Conservation (phyloP, 2,329 filamentous ascomycete genomes). For the Aspergillus sp. region DNA sequence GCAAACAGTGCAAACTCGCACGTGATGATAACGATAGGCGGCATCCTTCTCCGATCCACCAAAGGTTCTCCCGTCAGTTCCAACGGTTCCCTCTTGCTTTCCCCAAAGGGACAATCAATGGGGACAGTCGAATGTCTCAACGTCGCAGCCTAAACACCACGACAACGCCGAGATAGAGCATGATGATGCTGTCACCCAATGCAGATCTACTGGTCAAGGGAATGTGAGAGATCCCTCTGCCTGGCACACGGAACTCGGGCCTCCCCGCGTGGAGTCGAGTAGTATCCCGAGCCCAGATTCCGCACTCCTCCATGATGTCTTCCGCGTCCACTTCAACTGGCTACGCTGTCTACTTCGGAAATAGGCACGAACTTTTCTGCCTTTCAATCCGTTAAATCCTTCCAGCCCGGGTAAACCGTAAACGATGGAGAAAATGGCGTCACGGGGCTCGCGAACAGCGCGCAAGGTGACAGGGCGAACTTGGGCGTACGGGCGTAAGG, state of each 20-base stretch:
- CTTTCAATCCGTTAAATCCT: background rate
- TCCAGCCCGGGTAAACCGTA: background rate
- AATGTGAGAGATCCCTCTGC: background rate
- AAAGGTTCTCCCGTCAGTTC: too few relatives aligned
- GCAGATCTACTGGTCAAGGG: background rate
- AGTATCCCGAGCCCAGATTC: background rate
- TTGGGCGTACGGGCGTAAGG: background rate
- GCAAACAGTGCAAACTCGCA: constrained; percentile 15
- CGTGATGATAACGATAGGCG: constrained; percentile 10
- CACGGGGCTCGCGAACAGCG: background rate
- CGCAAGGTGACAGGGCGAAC: background rate
- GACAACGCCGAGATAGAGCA: background rate
- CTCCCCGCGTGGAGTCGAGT: background rate
- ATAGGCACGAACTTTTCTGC: constrained; percentile 17
- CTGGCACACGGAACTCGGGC: background rate
- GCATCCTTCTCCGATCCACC: too few relatives aligned
- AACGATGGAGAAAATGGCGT: background rate
- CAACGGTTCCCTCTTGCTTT: too few relatives aligned
- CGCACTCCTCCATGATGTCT: background rate
- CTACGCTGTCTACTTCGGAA: background rate
- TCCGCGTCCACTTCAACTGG: background rate
- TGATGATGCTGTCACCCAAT: background rate
- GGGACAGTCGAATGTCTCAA: background rate
- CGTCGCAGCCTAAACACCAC: background rate
- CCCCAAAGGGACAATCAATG: too few relatives aligned